Evolutionary conservation across 2,329 filamentous ascomycete genomes (phyloP), one percentile per base, ranked within the genome.

Genomic region (Hypoxylon sp.): DNA sequence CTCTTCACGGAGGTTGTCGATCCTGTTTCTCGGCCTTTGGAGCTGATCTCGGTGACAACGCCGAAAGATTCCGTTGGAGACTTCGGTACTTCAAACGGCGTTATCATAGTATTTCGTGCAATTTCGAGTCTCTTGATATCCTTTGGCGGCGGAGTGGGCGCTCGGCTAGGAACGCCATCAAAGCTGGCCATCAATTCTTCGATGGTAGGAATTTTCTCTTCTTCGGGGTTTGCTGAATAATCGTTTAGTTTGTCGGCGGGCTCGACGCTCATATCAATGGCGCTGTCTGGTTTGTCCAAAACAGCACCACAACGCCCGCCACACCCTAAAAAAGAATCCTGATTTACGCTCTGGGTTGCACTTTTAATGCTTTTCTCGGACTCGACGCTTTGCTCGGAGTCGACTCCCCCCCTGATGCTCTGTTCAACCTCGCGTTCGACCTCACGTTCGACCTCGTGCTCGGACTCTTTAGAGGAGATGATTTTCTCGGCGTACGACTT

Each of bases 401-500:
- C n/a, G n/a, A n/a, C n/a, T n/a, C n/a, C n/a, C n/a, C n/a, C n/a
- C 32, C 38, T 27, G 15, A 48, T 20, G 23, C 26, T 51, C 23
- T 41, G 52, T 20, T 57, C 52, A 9, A 29, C 26, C 15, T 60
- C 57, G 16, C 61, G 55, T 27, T 62, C 60, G 23, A 27, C 50
- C 40, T 66, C 63, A n/a, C n/a, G n/a, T 20, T 57, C 52, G 11
- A 29, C 26, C 15, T 60, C 57, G 16, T 62, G 55, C 30, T 62
- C 60, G 23, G 27, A 49, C 40, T 66, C 63, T 45, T 55, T 59
- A 4, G 4, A 35, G 6, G 45, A 50, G 5, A 68, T 57, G n/a
- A 68, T 51, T 4, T 61, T 59, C 32, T 67, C 59, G 26, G 71
- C 71, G 72, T 90, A 89, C 59, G 86, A 82, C 5, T 87, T 87